Base-by-base conservation (phyloP, 345 rosid species). In the Salix dunnii region DNA sequence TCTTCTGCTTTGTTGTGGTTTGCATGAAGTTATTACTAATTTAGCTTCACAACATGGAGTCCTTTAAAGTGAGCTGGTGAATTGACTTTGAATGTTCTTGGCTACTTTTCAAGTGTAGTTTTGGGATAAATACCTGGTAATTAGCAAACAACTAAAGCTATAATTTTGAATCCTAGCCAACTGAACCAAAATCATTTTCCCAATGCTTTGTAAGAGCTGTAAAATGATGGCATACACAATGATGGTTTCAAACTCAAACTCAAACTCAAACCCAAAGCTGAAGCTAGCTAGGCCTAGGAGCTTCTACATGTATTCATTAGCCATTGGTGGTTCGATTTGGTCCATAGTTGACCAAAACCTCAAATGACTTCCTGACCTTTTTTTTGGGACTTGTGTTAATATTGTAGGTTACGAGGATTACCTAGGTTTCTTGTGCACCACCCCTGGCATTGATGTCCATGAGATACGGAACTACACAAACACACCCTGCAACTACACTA, bases 381-480 rank as follows among this genome's bases (percentile, higher is more conserved):
- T 12, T 28, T 40, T 27, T 27, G 27, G 7, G 25, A 33, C 3
- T 63, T 74, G 76, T 77, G 36, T 72, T 35, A 40, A 40, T 12
- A 42, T 21, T 30, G 31, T 67, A 96, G 99, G 98, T 73, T 96
- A 90, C 60, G 85, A 81, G 70, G 99, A 94, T 85, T 96, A 96
- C 77, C 61, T 94, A 81, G 97, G 94, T 9, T 96, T 96, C 94
- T 79, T 96, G 82, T 96, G 99, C 85, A 90, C 98, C 43, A 96
- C 99, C 7, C 92, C 99, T 0, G 98, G 99, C 14, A 88, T 94
- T 2, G 86, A 92, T 62, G 78, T 73, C 25, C 91, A 89, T 8
- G 99, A 92, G 90, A 91, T 96, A 80, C 81, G 35, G 60, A 94
- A 94, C 81, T 92, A 90, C 84, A 90, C 98, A 30, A 89, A 80